A percentile compares a stretch with the other conserved stretches of the same genome.
phyloP scores from a whole-genome alignment of 1,284 basidiomycete species.

The Pseudozyma sp. region DNA sequence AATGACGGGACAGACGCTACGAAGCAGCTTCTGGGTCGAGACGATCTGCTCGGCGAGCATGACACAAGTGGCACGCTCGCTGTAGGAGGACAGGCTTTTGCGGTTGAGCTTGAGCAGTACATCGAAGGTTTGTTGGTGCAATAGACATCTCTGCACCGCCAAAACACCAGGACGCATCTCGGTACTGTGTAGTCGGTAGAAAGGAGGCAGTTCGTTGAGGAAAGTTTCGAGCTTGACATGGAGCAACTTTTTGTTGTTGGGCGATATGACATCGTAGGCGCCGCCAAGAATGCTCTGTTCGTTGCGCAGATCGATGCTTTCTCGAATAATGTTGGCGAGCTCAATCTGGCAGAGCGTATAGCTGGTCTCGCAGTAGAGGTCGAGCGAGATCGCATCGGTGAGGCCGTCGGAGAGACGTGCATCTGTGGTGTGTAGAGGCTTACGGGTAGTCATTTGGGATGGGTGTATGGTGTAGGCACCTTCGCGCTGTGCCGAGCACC shows the following conservation, averaged over 20 bases:
- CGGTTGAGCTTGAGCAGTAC: conserved; percentile 54
- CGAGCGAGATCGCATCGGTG: conserved; percentile 28
- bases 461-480: conserved; percentile 57
- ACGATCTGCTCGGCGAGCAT: conserved; percentile 52
- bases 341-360: conserved; percentile 53
- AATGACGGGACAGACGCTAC: conserved; percentile 53
- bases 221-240: conserved; percentile 36
- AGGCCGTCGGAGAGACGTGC: conserved; percentile 29
- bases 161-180: conserved; percentile 39
- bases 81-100: conserved; percentile 25
- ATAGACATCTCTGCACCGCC: conserved; percentile 51
- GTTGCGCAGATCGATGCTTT: conserved; percentile 53
- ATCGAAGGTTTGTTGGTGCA: conserved; percentile 57
- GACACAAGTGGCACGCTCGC: conserved; percentile 41
- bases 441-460: conserved; percentile 53
- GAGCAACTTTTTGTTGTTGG: conserved; percentile 42
- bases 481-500: conserved; percentile 56
- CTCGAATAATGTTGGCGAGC: conserved; percentile 51
- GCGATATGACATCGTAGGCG: conserved; percentile 33
- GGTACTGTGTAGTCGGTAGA: conserved; percentile 44
- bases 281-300: conserved; percentile 42
- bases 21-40: conserved; percentile 49
- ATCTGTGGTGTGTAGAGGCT: conserved; percentile 54
- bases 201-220: conserved; percentile 47
- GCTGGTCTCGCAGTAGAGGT: conserved; percentile 44